Evolutionary conservation across 768 basidiomycete species (phyloP).

Genomic region (Suillus subaureus): DNA sequence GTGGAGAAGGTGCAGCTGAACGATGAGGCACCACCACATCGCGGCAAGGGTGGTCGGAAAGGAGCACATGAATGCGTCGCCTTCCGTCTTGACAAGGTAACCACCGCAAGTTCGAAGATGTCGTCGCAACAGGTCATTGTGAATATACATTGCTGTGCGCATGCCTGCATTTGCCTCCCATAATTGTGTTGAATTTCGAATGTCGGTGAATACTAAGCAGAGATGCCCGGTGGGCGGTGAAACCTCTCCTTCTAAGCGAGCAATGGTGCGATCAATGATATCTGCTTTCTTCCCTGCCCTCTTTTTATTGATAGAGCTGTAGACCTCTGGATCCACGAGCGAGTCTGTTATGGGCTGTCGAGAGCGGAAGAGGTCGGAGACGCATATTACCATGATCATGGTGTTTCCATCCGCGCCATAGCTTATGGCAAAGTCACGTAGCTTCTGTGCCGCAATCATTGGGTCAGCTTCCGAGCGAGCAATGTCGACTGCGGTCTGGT

Average conservation of each 20-base stretch:
- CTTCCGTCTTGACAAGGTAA: constrained; percentile 99
- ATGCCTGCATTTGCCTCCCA: constrained; percentile 98
- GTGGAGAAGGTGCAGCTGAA: constrained; percentile 80
- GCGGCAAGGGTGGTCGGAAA: constrained; percentile 89
- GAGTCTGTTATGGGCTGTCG: constrained; percentile 39
- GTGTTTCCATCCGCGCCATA: constrained; percentile 92
- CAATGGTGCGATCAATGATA: constrained; percentile 57
- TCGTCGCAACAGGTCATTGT: constrained; percentile 85
- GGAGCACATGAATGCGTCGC: constrained; percentile 98
- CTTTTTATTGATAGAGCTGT: constrained; percentile 28
- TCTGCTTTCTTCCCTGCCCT: constrained; percentile 47
- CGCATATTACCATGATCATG: constrained; percentile 97
- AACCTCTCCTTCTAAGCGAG: constrained; percentile 76
- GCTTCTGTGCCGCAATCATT: constrained; percentile 93
- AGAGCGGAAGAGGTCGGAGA: constrained; percentile 74
- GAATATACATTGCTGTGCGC: constrained; percentile 89
- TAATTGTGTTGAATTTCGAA: constrained; percentile 92
- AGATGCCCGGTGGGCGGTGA: constrained; percentile 84
- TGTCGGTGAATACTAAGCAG: constrained; percentile 96
- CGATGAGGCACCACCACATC: constrained; percentile 86
- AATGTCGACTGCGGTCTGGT: constrained; percentile 96
- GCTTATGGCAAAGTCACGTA: constrained; percentile 95
- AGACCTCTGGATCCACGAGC: constrained; percentile 41
- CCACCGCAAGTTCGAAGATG: constrained; percentile 89
- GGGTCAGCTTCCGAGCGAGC: constrained; percentile 76